Evolutionary conservation across 2,329 filamentous ascomycete genomes (phyloP).

Genomic region (Curvularia sp.): DNA sequence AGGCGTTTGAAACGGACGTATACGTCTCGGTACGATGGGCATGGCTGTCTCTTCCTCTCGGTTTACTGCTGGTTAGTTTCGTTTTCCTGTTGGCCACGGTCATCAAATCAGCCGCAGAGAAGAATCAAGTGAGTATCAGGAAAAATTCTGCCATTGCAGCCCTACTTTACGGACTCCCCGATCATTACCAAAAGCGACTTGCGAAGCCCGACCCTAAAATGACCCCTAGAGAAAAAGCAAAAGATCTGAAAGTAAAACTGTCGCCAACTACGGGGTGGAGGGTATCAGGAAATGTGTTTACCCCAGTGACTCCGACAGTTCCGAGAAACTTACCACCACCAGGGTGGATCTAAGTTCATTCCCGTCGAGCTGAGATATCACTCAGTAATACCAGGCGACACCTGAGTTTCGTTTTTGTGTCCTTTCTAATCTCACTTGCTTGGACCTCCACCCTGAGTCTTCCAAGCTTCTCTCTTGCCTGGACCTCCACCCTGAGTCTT

Average conservation of each 20-base stretch:
- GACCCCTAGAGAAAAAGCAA: background rate
- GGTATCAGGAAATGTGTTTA: background rate
- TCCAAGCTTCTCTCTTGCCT: no score
- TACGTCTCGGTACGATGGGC: conserved; percentile 30
- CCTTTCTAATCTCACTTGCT: no score
- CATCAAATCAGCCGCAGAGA: background rate
- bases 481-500: no score
- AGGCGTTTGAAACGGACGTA: conserved; percentile 21
- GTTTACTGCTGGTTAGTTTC: conserved; percentile 27
- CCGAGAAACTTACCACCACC: background rate
- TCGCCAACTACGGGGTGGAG: background rate
- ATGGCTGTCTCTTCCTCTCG: conserved; percentile 37
- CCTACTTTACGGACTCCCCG: background rate
- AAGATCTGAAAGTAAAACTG: background rate
- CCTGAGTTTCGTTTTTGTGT: no score
- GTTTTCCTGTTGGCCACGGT: conserved; percentile 35
- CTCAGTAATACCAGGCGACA: no score
- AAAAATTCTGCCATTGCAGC: background rate
- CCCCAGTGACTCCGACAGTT: background rate
- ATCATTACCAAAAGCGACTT: background rate
- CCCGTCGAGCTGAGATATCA: no score
- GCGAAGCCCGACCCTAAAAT: background rate
- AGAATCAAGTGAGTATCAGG: background rate
- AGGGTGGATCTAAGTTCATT: background rate
- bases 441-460: no score